Base-by-base conservation (phyloP, 1,284 basidiomycete species). In the Apiotrichum sp. region DNA sequence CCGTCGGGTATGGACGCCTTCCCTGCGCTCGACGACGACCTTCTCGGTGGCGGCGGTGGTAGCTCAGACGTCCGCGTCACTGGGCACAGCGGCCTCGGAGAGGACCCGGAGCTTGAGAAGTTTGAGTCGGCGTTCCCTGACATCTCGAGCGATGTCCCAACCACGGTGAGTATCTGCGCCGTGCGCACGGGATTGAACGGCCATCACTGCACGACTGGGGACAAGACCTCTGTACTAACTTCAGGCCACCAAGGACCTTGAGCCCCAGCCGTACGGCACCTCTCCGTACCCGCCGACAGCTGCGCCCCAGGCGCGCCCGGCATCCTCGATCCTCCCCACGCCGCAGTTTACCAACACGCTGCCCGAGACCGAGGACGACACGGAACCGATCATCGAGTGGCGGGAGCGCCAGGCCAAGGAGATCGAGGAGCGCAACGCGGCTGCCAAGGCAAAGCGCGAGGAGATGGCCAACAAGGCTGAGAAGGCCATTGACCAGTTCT, bases 61-160 rank as follows among this genome's bases (percentile, higher is more conserved):
- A 47, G 31, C 36, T 43, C 59, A 35, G 78, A 82, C 16, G 85
- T 93, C 52, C 87, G 84, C 72, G 86, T 92, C 38, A 93, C 90
- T 0, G 89, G 89, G 33, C 62, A 65, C 34, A 62, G 54, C n/a
- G 75, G 74, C 11, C 67, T 68, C 13, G 70, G 71, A 6, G 68
- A 75, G 2, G 74, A 78, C 56, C 86, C 89, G 61, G 92, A 93
- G 64, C 83, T 92, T 61, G 88, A 89, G 65, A 84, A 89, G 75
- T 98, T 98, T 65, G 87, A 95, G 78, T 87, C 80, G 70, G 85
- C 89, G 62, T 98, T 95, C 77, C 93, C 93, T 0, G 91, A 91
- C 65, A 82, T 98, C 56, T 84, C 86, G 52, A 78, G 70, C 31
- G 74, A 76, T 60, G 55, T 69, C 3, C 34, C 52, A 34, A 16